These are phyloP conservation scores for Heterobasidion parviporum DNA, from an alignment of 1,284 basidiomycete species.

Conservation along the genomic window DNA sequence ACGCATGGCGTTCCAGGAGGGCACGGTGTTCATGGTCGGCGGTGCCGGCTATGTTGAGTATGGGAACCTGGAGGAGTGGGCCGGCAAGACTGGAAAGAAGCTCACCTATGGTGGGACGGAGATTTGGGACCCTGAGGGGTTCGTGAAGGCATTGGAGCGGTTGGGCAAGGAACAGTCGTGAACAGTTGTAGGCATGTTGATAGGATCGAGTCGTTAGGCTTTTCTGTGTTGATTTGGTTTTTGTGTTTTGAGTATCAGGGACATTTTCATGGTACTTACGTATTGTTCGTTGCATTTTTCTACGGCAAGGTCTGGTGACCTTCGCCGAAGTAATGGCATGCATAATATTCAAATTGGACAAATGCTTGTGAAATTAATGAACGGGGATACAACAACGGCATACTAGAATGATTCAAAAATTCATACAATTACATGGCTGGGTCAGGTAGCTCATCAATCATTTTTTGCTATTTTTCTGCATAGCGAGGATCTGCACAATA, in stretches of 20 bases:
- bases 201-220: background rate
- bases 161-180: slow-evolving; percentile 39
- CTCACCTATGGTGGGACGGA: slow-evolving; percentile 97
- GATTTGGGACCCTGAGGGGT: slow-evolving; percentile 84
- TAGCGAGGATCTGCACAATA: slow-evolving; percentile 75
- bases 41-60: slow-evolving; percentile 98
- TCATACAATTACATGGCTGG: background rate
- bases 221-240: background rate
- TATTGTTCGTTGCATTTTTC: background rate
- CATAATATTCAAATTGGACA: too few relatives aligned
- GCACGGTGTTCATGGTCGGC: slow-evolving; percentile 92
- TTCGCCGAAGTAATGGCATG: too few relatives aligned
- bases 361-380: too few relatives aligned
- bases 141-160: slow-evolving; percentile 62
- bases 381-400: background rate
- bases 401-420: background rate
- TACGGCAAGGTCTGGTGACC: background rate
- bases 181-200: slow-evolving; percentile 4
- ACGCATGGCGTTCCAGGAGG: slow-evolving; percentile 83
- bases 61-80: slow-evolving; percentile 93
- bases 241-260: background rate
- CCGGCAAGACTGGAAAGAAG: slow-evolving; percentile 66
- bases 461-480: slow-evolving; percentile 48
- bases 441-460: slow-evolving; percentile 10
- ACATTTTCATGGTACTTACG: background rate